Base-by-base conservation (phyloP, 352 stramenopile species). In the Pythium brachiatum region DNA sequence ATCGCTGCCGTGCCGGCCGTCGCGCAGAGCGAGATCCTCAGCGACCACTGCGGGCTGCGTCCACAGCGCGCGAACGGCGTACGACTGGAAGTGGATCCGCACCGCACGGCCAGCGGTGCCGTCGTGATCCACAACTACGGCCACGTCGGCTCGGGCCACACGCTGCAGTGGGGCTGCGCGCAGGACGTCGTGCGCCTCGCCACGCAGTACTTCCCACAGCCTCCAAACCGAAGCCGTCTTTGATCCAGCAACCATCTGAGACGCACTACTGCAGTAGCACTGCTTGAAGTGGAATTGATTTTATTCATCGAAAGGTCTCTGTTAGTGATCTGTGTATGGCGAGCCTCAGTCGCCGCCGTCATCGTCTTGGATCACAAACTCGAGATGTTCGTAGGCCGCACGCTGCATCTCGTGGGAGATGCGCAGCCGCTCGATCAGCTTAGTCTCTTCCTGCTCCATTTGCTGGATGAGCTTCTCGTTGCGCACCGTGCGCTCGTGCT, bases 121-220 rank as follows among this genome's bases (percentile, higher is more conserved):
- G 0, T 81, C 6, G 64, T 89, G 32, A 83, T 90, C 68, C 79
- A 90, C 70, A 90, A 89, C 69, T 90, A 90, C 32, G 81, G 70
- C 5, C 81, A 90, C 34, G 77, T 60, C 9, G 81, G 81, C 36
- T 89, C 78, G 25, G 81, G 81, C 27, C 81, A 90, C 61, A 90
- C 81, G 13, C 62, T 90, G 41, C 81, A 90, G 46, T 87, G 81
- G 77, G 81, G 79, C 0, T 90, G 81, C 48, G 81, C 81, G 13
- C 58, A 73, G 47, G 74, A 87, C 23, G 81, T 89, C 20, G 70
- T 82, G 48, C 43, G 36, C 0, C 52, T 82, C 2, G 77, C 74
- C 23, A 68, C 36, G 8, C 50, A 64, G 56, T 71, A 70, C 34
- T 54, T 66, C 13, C 46, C 32, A 2, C 25, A 39, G 7, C 53